A percentile compares a stretch with the other conserved stretches of the same genome.
These are phyloP conservation scores for Hypoxylon sp. DNA, from an alignment of 2,329 filamentous ascomycete species.

Conservation along the genomic window DNA sequence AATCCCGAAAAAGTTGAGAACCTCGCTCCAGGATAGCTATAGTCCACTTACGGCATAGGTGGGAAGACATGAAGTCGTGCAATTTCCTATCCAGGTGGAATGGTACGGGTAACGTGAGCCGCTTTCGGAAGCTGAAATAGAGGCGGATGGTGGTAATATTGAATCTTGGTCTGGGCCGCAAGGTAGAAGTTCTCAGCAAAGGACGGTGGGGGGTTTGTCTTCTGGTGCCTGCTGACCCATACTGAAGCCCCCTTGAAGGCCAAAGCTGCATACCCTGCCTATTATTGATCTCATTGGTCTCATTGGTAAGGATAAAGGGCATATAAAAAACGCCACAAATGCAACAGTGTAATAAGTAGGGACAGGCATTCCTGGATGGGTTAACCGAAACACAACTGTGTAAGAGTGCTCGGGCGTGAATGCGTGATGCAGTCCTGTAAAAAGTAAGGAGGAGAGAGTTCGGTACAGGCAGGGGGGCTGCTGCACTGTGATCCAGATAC, in stretches of 20 bases:
- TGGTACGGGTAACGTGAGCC: slow-evolving; percentile 19
- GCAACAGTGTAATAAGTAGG: slow-evolving; percentile 11
- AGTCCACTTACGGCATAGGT: slow-evolving; percentile 10
- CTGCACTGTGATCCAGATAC: slow-evolving; percentile 34
- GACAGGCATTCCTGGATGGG: slow-evolving; percentile 20
- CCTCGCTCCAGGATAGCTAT: slow-evolving; percentile 7
- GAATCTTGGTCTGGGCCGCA: slow-evolving; percentile 10
- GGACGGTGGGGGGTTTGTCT: too few relatives aligned
- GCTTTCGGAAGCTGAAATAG: slow-evolving; percentile 13
- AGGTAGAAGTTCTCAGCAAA: too few relatives aligned
- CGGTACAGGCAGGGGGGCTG: slow-evolving; percentile 27
- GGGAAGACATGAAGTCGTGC: slow-evolving; percentile 26
- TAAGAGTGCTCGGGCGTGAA: slow-evolving; percentile 32
- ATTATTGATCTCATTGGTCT: slow-evolving; percentile 4
- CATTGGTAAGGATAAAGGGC: slow-evolving; percentile 15
- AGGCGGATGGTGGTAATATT: slow-evolving; percentile 28
- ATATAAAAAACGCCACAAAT: slow-evolving; percentile 23
- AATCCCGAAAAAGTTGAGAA: slow-evolving; percentile 14
- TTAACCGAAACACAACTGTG: slow-evolving; percentile 22
- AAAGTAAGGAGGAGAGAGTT: slow-evolving; percentile 20
- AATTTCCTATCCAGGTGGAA: slow-evolving; percentile 29
- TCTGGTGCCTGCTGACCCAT: slow-evolving; percentile 17
- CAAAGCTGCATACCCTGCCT: slow-evolving; percentile 20
- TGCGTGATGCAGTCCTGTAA: slow-evolving; percentile 26
- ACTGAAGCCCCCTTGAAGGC: slow-evolving; percentile 5